Evolutionary conservation across 1,284 basidiomycete species (phyloP), one percentile per base, ranked within the genome.

Genomic region (Fomitiporia mediterranea): DNA sequence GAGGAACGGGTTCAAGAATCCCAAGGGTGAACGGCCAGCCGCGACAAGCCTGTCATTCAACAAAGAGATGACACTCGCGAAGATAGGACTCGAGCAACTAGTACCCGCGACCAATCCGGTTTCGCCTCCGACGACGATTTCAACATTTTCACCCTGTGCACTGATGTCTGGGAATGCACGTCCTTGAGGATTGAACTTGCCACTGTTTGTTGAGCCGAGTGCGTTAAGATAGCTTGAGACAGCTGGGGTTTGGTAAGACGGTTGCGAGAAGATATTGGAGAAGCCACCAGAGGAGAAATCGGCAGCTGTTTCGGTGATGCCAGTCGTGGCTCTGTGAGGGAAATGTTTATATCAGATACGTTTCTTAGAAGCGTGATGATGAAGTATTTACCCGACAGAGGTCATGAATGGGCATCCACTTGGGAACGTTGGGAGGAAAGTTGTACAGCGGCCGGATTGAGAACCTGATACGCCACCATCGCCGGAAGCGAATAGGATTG

Each of bases 1-100:
- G 42, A 78, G 59, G 62, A 73, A 69, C 4, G 74, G 74, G 64
- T 76, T 76, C 19, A 77, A 52, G 68, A 74, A 77, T 1, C 76
- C 76, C 1, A 78, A 65, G 5, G 66, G 60, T 2, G 69, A 46
- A 58, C 69, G 70, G 17, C 72, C 72, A 23, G 69, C 63, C 2
- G 67, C 67, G 28, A 71, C 50, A 21, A 68, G 66, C 25, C 63
- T 60, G 55, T 75, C 75, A 61, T 78, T 78, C n/a, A 78, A 60
- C 51, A 77, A 63, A 0, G 71, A 62, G 32, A 78, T 63, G 27
- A 77, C 64, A 53, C 68, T 68, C 8, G 73, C 66, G 54, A 77
- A 70, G 13, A 70, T 68, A 0, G 75, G 75, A 23, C 69, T 65
- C 9, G 70, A 69, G 25, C 71, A 72, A 19, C 69, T 71, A 4